Percentiles rank a stretch among this genome's conserved stretches.
These are phyloP conservation scores for Claviceps arundinis DNA, from an alignment of 2,329 filamentous ascomycete genomes.

Conservation along the genomic window DNA sequence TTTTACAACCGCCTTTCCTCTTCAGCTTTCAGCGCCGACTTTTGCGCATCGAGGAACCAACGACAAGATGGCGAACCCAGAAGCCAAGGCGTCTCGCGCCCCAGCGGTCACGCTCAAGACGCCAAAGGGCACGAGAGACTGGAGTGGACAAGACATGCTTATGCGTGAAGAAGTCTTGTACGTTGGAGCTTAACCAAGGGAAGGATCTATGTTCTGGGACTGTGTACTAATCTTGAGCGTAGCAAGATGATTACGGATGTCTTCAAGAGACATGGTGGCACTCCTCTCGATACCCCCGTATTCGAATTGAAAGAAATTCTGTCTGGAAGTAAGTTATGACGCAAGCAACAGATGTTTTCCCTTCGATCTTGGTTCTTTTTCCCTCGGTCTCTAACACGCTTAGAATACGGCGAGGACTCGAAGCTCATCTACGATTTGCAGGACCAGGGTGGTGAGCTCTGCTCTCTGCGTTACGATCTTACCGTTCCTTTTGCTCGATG, in stretches of 20 bases:
- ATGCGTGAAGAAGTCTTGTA: slow-evolving; percentile 67
- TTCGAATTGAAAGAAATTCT: slow-evolving; percentile 83
- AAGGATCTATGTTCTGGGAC: not conserved
- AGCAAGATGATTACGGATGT: slow-evolving; percentile 55
- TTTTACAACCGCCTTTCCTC: not conserved
- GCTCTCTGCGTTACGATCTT: slow-evolving; percentile 70
- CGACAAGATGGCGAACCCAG: slow-evolving; percentile 19
- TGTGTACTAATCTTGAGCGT: not conserved
- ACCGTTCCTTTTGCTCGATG: slow-evolving; percentile 86
- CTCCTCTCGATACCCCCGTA: slow-evolving; percentile 68
- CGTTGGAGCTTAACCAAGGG: not conserved
- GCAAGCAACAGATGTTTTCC: no score
- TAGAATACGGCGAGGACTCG: slow-evolving; percentile 79
- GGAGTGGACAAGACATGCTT: slow-evolving; percentile 65
- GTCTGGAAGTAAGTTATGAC: slow-evolving; percentile 40
- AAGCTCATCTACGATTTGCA: slow-evolving; percentile 84
- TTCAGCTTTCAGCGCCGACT: not conserved
- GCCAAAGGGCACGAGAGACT: slow-evolving; percentile 85
- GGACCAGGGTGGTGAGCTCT: slow-evolving; percentile 69
- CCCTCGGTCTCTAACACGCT: not conserved
- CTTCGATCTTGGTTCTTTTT: not conserved
- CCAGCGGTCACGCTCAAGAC: slow-evolving; percentile 50
- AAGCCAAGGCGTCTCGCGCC: slow-evolving; percentile 32
- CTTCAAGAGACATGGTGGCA: slow-evolving; percentile 73
- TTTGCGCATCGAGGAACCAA: slow-evolving; percentile 1